phyloP scores from a whole-genome alignment of 495 filamentous ascomycete species.

The Podospora pseudoanserina region DNA sequence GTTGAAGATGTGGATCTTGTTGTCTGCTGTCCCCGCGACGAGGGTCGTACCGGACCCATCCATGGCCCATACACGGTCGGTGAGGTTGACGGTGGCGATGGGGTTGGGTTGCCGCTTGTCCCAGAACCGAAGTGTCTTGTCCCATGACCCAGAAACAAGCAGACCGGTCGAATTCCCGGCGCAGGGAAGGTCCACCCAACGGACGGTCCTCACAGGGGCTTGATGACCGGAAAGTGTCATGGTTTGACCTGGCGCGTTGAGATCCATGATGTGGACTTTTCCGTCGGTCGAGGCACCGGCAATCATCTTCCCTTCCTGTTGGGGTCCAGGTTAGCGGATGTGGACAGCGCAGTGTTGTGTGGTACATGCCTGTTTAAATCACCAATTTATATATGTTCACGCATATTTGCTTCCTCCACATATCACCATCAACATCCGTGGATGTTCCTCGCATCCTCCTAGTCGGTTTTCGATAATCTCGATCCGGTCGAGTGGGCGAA shows the following conservation, averaged over 20 bases:
- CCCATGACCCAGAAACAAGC: slow-evolving; percentile 83
- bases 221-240: slow-evolving; percentile 70
- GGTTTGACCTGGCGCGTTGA: slow-evolving; percentile 48
- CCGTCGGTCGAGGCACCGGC: slow-evolving; percentile 75
- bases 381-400: neutral
- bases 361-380: neutral
- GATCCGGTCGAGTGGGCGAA: neutral
- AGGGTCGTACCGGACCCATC: slow-evolving; percentile 76
- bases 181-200: slow-evolving; percentile 61
- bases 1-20: slow-evolving; percentile 83
- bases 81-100: slow-evolving; percentile 61
- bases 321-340: neutral
- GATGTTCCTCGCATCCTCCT: neutral
- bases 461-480: neutral
- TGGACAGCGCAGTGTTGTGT: neutral
- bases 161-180: slow-evolving; percentile 47
- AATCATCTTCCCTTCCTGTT: slow-evolving; percentile 57
- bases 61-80: slow-evolving; percentile 84
- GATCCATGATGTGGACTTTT: slow-evolving; percentile 69
- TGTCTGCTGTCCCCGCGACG: slow-evolving; percentile 80
- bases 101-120: slow-evolving; percentile 59
- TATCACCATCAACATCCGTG: neutral
- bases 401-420: neutral
- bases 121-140: slow-evolving; percentile 90
- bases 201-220: slow-evolving; percentile 65